Evolutionary conservation across 164 flowering plant species (phyloP), one percentile per base, ranked within the genome.

Genomic region (Liriodendron chinense): DNA sequence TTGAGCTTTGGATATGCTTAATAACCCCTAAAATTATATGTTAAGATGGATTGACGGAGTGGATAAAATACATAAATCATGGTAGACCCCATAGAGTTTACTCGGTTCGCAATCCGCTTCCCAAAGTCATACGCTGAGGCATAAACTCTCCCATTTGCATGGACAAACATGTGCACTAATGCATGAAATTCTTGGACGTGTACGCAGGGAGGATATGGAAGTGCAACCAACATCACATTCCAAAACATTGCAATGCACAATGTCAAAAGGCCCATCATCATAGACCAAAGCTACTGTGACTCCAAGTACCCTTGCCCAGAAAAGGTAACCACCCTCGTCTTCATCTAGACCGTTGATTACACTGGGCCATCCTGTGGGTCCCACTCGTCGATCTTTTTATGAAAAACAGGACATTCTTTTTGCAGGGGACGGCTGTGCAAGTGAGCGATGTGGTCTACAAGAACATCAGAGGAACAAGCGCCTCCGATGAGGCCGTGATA

Each of bases 231-330:
- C 73, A 85, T 87, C 66, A 78, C 47, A 48, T 85, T 87, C 75
- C 81, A 79, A 63, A 84, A 87, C 59, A 63, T 86, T 20, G 56
- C 65, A 23, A 83, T 89, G 91, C 6, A 79, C 0, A 83, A 87
- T 65, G 91, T 90, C 26, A 50, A 49, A 6, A 82, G 84, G 49
- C 91, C 91, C 1, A 88, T 88, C 25, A 85, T 88, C 71, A 84
- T 88, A 47, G 85, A 88, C 68, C 91, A 88, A 69, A 83, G 82
- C 64, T 88, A 88, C 69, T 88, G 90, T 66, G 93, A 89, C 74
- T 79, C 82, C 75, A 63, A 47, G 14, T 34, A 70, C 10, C 85
- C 88, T 2, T 89, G 92, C 68, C 69, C 76, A 48, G 63, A 83
- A 76, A 81, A 84, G 86, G 89, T 87, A 77, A 78, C 47, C 8